Base-by-base conservation (phyloP, 805 yeast genomes). In the Suhomyces kilbournensis region DNA sequence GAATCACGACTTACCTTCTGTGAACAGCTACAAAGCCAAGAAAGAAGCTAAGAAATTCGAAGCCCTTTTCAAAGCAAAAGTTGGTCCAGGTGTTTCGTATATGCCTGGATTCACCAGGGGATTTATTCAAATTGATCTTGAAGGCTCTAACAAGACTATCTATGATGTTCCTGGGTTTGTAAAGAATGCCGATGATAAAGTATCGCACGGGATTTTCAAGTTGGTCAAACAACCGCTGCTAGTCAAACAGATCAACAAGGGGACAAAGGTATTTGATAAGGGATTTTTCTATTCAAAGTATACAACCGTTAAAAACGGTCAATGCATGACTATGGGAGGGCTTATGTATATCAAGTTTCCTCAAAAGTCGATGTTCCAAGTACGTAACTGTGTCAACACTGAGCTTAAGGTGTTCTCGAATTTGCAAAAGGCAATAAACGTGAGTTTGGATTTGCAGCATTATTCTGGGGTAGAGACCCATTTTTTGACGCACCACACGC, bases 61-160 rank as follows among this genome's bases (percentile, higher is more conserved):
- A 23, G 51, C 52, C 3, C 49, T 60, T 17, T 68, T 71, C 51
- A 64, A 63, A 19, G 60, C 61, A 3, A 62, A 58, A 12, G 58
- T 66, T 39, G 81, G 81, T 1, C 83, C 84, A 0, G 77, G 82
- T 1, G 62, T 72, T 6, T 75, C 82, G 38, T 66, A 72, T 49
- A 67, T 86, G 45, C 96, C 96, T 0, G 90, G 90, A 25, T 81
- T 84, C 64, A 90, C 97, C 0, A 76, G 89, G 60, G 77, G 73
- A 3, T 60, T 76, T 12, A 76, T 80, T 25, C 65, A 64, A 3
- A 54, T 67, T 19, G 62, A 58, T 9, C 54, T 70, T 26, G 51
- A 69, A 56, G 60, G 66, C 7, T 25, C 53, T 19, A 64, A 79
- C 4, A 63, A 62, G 22, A 60, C 66, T 1, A 56, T 79, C 3